Evolutionary conservation across 495 filamentous ascomycete genomes (phyloP), one percentile per base, ranked within the genome.

Genomic region (Sphaerosporella brunnea): DNA sequence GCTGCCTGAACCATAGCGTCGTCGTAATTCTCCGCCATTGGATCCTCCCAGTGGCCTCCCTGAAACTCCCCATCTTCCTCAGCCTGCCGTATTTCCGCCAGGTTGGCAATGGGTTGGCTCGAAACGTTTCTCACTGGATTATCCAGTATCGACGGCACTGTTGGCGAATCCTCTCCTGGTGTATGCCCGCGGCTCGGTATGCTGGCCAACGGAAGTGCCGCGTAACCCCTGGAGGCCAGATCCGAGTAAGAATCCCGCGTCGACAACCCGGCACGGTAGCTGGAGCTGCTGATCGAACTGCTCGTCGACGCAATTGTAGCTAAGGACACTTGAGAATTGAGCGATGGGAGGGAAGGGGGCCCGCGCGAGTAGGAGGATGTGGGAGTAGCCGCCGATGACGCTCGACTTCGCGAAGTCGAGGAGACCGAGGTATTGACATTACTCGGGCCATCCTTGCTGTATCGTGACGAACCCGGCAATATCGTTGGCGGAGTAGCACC

Each of bases 341-440:
- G 47, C 2, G 47, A 53, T 47, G 56, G 55, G 47, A 59, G 47
- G 1, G 47, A 53, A 43, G 56, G 55, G 11, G 51, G 42, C 24
- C 32, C 47, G 32, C 51, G 48, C 15, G 44, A 18, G 26, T 58
- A 58, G n/a, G 45, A 46, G 20, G 49, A 11, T 34, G 51, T 53
- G 28, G 55, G 38, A 39, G 56, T 53, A 40, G 55, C 51, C 34
- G 55, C 52, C 47, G 56, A 59, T 19, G 56, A 59, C 18, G 56
- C 60, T 25, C 56, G 51, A n/a, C 51, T 59, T 42, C 56, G 51
- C 26, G 56, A 59, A 44, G 50, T 59, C 36, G 51, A 58, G 34
- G 47, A 50, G 37, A 38, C 48, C 26, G 18, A 30, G 34, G 9
- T 38, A 54, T 58, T 58, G 47, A 23, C 44, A 54, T 58, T 58